These are phyloP conservation scores for Didymellaceae sp. DNA, from an alignment of 2,329 filamentous ascomycete species.

Conservation along the genomic window DNA sequence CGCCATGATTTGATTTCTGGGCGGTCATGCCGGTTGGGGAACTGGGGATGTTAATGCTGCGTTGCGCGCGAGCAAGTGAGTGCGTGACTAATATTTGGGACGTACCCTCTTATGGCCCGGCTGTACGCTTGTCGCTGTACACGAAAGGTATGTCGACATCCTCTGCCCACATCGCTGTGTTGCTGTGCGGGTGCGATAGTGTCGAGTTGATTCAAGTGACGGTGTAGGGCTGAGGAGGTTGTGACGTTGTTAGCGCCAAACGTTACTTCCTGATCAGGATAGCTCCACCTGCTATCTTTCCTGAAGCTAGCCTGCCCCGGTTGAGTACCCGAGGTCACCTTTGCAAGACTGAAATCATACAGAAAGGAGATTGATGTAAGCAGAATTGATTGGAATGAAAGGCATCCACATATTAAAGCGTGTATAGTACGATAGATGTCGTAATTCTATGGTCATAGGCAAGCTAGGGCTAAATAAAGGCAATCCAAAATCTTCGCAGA, in stretches of 20 bases:
- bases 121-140: constrained; percentile 35
- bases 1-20: constrained; percentile 47
- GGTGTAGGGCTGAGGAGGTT: constrained; percentile 6
- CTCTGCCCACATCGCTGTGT: constrained; percentile 3
- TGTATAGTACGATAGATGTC: constrained; percentile 12
- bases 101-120: constrained; percentile 33
- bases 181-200: background rate
- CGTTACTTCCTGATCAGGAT: constrained; percentile 3
- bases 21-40: constrained; percentile 12
- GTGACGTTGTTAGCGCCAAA: constrained; percentile 17
- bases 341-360: background rate
- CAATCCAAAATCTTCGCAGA: constrained; percentile 7
- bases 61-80: background rate
- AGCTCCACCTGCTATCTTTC: too few species aligned
- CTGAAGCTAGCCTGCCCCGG: too few species aligned
- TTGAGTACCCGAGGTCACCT: background rate
- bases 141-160: constrained; percentile 30
- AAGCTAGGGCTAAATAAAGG: constrained; percentile 1
- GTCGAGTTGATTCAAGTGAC: background rate
- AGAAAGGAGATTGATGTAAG: background rate
- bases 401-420: constrained; percentile 13
- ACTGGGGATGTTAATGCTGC: constrained; percentile 14
- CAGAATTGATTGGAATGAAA: background rate
- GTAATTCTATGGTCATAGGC: constrained; percentile 12
- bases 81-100: background rate